A percentile compares a stretch with the other conserved stretches of the same genome.
Evolutionary conservation across 2,329 filamentous ascomycete genomes (phyloP).

Genomic region (Beauveria asiatica): DNA sequence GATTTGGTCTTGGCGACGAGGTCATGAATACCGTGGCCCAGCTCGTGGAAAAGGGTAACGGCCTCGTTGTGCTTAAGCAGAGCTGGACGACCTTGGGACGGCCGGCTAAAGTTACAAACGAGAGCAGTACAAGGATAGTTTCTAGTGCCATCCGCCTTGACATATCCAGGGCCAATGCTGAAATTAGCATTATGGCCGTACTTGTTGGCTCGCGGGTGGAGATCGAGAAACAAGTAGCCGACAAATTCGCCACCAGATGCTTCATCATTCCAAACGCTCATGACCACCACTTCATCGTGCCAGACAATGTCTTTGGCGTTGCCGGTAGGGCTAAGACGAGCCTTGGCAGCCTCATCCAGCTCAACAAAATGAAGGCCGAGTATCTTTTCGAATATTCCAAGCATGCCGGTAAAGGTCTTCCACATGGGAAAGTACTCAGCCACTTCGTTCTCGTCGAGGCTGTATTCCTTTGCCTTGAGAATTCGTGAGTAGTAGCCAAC

Average conservation of each 20-base stretch:
- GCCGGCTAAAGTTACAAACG: constrained; percentile 81
- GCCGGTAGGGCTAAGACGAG: constrained; percentile 55
- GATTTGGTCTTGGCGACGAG: constrained; percentile 54
- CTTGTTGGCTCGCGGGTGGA: constrained; percentile 73
- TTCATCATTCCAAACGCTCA: constrained; percentile 74
- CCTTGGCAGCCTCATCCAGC: constrained; percentile 57
- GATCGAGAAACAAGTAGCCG: constrained; percentile 75
- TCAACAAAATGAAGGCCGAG: constrained; percentile 75
- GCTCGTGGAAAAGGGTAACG: constrained; percentile 72
- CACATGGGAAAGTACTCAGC: constrained; percentile 77
- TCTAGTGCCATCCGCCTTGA: constrained; percentile 57
- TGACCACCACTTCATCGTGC: constrained; percentile 77
- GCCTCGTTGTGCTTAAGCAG: constrained; percentile 78
- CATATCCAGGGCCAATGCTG: constrained; percentile 65
- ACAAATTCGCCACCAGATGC: constrained; percentile 63
- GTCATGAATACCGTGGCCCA: constrained; percentile 64
- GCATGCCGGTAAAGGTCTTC: constrained; percentile 66
- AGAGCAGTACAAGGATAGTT: constrained; percentile 71
- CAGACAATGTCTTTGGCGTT: constrained; percentile 66
- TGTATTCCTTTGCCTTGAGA: constrained; percentile 73
- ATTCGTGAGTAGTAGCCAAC: constrained; percentile 71
- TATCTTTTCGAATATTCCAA: constrained; percentile 74
- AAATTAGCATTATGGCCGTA: constrained; percentile 84
- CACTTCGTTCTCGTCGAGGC: constrained; percentile 70
- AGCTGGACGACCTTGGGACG: constrained; percentile 65